Evolutionary conservation across 2,329 filamentous ascomycete genomes (phyloP).

Genomic region (Microsporum audouinii): DNA sequence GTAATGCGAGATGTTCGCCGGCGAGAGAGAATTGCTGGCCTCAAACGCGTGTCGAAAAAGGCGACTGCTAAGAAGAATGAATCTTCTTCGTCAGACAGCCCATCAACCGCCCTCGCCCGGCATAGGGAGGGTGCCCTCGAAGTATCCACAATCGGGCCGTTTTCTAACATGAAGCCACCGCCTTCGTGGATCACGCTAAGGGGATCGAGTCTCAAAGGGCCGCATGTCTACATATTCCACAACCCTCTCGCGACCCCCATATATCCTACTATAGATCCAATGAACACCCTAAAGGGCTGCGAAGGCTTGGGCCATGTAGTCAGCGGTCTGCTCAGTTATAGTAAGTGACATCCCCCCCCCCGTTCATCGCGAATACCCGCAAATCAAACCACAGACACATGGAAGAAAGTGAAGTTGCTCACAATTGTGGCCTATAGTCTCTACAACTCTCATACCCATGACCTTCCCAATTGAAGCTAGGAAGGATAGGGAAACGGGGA

Average conservation of each 20-base stretch:
- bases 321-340: slow-evolving; percentile 1
- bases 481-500: slow-evolving; percentile 14
- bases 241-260: slow-evolving; percentile 1
- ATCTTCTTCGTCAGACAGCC: background rate
- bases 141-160: background rate
- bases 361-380: background rate
- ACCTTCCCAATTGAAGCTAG: slow-evolving; percentile 28
- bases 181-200: slow-evolving; percentile 5
- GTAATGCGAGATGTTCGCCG: slow-evolving; percentile 35
- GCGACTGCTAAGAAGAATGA: slow-evolving; percentile 14
- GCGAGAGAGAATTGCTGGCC: slow-evolving; percentile 29
- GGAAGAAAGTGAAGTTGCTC: background rate
- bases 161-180: background rate
- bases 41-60: slow-evolving; percentile 26
- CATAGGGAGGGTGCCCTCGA: background rate
- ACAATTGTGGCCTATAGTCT: slow-evolving; percentile 17
- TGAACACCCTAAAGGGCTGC: slow-evolving; percentile 3
- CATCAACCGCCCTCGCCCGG: background rate
- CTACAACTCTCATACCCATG: slow-evolving; percentile 28
- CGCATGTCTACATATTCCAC: background rate
- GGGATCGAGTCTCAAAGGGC: background rate
- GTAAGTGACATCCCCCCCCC: background rate
- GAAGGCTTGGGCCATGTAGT: slow-evolving; percentile 2
- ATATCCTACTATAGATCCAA: slow-evolving; percentile 4
- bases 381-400: background rate